Conservation (phyloP, 371 early-diverging fungal genomes). For the Syncephalis plumigaleata region DNA sequence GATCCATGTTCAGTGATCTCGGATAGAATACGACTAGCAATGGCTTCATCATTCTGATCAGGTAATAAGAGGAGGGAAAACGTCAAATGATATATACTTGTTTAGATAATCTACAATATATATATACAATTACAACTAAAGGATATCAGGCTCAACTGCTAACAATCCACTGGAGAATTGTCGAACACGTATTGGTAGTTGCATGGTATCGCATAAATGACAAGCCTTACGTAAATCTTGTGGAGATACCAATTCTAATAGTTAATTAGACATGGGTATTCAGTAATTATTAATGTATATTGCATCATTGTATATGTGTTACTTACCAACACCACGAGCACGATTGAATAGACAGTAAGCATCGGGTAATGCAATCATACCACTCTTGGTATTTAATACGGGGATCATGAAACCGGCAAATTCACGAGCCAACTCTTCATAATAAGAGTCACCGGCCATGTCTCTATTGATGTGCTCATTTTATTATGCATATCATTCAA, state of each 20-base stretch:
- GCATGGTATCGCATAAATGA: constrained; percentile 34
- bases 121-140: background rate
- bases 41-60: constrained; percentile 49
- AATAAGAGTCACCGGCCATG: constrained; percentile 67
- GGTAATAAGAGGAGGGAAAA: constrained; percentile 9
- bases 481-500: background rate
- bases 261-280: background rate
- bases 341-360: constrained; percentile 84
- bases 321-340: constrained; percentile 68
- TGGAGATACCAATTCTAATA: constrained; percentile 76
- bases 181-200: constrained; percentile 53
- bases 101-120: background rate
- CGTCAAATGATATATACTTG: no score
- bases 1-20: constrained; percentile 33
- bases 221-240: constrained; percentile 66
- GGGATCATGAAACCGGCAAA: constrained; percentile 59
- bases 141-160: constrained; percentile 39
- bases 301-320: background rate
- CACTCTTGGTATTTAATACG: constrained; percentile 35
- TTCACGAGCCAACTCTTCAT: constrained; percentile 68
- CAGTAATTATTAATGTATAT: background rate
- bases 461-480: constrained; percentile 20
- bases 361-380: constrained; percentile 70
- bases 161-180: constrained; percentile 60
- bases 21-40: constrained; percentile 31